Evolutionary conservation across 2,329 filamentous ascomycete species (phyloP).

Genomic region (Massarina eburnea): DNA sequence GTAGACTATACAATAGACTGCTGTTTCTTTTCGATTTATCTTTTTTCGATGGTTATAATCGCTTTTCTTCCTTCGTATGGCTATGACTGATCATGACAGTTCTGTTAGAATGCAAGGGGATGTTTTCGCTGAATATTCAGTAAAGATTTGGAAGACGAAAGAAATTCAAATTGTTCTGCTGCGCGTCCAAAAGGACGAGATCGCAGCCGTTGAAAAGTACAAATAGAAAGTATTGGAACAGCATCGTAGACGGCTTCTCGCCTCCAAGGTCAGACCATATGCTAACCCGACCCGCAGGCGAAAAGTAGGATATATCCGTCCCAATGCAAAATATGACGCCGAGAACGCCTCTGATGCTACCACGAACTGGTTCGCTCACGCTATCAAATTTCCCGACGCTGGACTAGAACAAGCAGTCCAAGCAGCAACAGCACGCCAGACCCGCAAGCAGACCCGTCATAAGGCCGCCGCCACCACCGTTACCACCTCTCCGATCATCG

Average conservation of each 20-base stretch:
- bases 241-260: not conserved
- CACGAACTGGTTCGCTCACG: not conserved
- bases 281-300: conserved; percentile 15
- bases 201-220: not conserved
- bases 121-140: too few relatives aligned
- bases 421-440: conserved; percentile 55
- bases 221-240: not conserved
- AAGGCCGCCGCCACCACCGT: conserved; percentile 41
- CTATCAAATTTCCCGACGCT: not conserved
- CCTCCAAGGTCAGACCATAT: not conserved
- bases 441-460: conserved; percentile 48
- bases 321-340: not conserved
- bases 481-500: conserved; percentile 33
- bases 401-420: conserved; percentile 53
- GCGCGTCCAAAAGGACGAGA: not conserved
- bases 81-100: too few relatives aligned
- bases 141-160: too few relatives aligned
- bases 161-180: too few relatives aligned
- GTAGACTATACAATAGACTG: too few relatives aligned
- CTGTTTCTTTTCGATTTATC: too few relatives aligned
- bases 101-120: too few relatives aligned
- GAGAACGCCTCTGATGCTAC: not conserved
- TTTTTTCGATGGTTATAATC: too few relatives aligned
- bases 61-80: too few relatives aligned
- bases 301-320: not conserved